Evolutionary conservation across 163 green algal species (phyloP), one percentile per base, ranked within the genome.

Genomic region (Trebouxia gelatinosa): DNA sequence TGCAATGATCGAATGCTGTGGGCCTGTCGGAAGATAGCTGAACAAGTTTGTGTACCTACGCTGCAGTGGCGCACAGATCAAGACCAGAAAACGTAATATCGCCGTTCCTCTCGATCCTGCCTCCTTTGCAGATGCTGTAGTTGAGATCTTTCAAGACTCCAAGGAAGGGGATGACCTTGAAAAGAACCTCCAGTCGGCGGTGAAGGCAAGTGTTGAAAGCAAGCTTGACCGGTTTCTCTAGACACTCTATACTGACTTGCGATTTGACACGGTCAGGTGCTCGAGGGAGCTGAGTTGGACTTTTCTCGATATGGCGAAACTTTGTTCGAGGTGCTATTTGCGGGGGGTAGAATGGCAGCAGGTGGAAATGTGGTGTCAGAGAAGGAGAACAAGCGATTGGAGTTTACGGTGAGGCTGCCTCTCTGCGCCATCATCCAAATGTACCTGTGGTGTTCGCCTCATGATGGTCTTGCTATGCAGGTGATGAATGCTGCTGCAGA

Each of bases 21-120:
- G 51, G 34, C 2, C 48, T 58, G 48, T n/a, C 19, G 48, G 48
- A 58, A 16, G 16, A 19, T 19, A 58, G 19, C 19, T 58, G 16
- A n/a, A 19, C 48, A 58, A 16, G 2, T n/a, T n/a, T n/a, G n/a
- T n/a, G n/a, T n/a, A n/a, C n/a, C n/a, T n/a, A n/a, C n/a, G n/a
- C 0, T 76, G 84, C 91, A 98, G 94, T 85, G 95, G 95, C 79
- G 96, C 97, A 43, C 91, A 92, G 82, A 93, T 98, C 84, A 99
- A 98, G 81, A 98, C 94, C 68, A 88, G 95, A 67, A 99, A 99
- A 89, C 85, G 95, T 65, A 99, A 99, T 82, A 98, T 99, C 80
- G 92, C 94, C 34, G 93, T 99, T 75, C 93, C 96, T 31, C 90
- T 95, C 57, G 95, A 99, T 78, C 95, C 95, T 26, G 87, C 86